Conservation (phyloP, 192 early-diverging fungal genomes). For the Phycomyces nitens region DNA sequence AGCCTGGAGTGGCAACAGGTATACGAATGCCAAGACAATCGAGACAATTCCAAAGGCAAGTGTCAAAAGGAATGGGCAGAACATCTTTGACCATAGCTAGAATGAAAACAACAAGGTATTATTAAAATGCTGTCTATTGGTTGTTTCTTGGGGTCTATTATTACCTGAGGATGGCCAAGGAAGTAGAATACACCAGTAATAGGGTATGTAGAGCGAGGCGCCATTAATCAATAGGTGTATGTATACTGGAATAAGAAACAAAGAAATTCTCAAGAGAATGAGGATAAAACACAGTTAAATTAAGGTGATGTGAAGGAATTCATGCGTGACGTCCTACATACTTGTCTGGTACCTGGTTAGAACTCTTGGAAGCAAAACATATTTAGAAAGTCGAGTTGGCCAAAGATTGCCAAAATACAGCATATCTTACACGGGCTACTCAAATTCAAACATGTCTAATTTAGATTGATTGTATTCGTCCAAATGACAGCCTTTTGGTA, state of each 20-base stretch:
- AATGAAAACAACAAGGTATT: not conserved
- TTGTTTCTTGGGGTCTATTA: not conserved
- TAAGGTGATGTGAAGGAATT: too few species aligned
- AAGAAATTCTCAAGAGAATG: not conserved
- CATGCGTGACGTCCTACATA: too few species aligned
- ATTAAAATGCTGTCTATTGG: not conserved
- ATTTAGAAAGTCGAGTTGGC: too few species aligned
- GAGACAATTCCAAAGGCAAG: slow-evolving; percentile 42
- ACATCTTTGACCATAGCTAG: slow-evolving; percentile 40
- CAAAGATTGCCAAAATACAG: too few species aligned
- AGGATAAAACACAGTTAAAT: too few species aligned
- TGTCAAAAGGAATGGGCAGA: slow-evolving; percentile 53
- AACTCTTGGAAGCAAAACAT: too few species aligned
- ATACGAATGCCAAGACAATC: slow-evolving; percentile 52
- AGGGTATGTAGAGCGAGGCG: slow-evolving; percentile 25
- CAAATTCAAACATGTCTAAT: too few species aligned
- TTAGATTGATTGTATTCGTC: too few species aligned
- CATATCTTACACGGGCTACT: too few species aligned
- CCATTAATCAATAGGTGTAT: not conserved
- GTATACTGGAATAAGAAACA: not conserved
- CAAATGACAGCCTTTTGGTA: too few species aligned
- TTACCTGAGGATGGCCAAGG: slow-evolving; percentile 40
- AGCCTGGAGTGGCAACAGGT: slow-evolving; percentile 55
- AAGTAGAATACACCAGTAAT: slow-evolving; percentile 40
- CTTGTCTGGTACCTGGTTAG: too few species aligned